Percentiles rank a stretch among this genome's conserved stretches.
phyloP scores from a whole-genome alignment of 176 grass and related monocot genomes.

The Eleusine indica region DNA sequence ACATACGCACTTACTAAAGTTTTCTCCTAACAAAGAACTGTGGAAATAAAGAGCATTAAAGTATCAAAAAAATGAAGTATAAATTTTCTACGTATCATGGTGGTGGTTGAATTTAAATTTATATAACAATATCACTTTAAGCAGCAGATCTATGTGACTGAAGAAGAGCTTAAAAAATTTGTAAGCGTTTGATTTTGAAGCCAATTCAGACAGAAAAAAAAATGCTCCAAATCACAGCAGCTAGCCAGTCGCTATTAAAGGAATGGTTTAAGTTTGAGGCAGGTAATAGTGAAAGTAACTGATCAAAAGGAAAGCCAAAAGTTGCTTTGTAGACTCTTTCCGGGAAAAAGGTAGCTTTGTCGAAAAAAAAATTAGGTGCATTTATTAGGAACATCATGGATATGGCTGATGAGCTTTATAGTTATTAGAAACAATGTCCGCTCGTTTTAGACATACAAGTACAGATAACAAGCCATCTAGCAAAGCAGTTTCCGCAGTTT shows the following conservation, averaged over 20 bases:
- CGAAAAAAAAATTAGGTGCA: not conserved
- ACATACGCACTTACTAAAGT: not conserved
- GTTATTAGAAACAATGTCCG: not conserved
- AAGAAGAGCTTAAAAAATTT: not conserved
- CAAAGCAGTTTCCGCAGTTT: not conserved
- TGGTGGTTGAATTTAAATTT: not conserved
- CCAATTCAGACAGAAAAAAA: not conserved
- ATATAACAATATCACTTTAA: not conserved
- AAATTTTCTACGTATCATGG: not conserved
- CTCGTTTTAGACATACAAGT: not conserved
- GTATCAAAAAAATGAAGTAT: too few species aligned
- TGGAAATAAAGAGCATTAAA: not conserved
- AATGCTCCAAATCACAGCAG: not conserved
- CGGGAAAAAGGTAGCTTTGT: not conserved
- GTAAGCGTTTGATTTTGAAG: not conserved
- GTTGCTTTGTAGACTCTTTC: not conserved
- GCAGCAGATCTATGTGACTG: not conserved
- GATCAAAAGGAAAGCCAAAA: constrained; percentile 4
- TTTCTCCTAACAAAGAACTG: not conserved
- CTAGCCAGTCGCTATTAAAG: not conserved
- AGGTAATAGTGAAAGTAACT: not conserved
- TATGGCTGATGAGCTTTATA: not conserved
- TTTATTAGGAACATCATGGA: not conserved
- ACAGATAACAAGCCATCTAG: not conserved
- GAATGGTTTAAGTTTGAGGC: not conserved